Conservation (phyloP, 257 asterid species). For the Verbascum thapsus region DNA sequence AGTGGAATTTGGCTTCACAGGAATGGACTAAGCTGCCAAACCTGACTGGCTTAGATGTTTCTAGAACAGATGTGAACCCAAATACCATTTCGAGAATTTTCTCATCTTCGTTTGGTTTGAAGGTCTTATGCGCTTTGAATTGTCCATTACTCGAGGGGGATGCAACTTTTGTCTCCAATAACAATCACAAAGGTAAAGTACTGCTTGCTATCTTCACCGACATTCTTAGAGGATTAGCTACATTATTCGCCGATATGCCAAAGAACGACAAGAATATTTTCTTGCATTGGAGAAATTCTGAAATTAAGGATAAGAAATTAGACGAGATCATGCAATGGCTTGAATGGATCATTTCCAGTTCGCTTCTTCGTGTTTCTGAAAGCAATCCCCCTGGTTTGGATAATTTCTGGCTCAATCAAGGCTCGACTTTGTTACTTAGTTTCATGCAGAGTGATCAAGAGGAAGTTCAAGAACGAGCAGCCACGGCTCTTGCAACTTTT, state of each 20-base stretch:
- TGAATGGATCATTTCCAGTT: slow-evolving; percentile 65
- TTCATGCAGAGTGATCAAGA: slow-evolving; percentile 73
- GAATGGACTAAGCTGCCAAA: slow-evolving; percentile 58
- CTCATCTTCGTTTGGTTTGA: slow-evolving; percentile 51
- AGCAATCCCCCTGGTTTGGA: slow-evolving; percentile 63
- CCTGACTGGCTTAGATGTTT: slow-evolving; percentile 63
- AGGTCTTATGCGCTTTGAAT: slow-evolving; percentile 59
- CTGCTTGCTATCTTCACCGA: slow-evolving; percentile 55
- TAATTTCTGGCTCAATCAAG: slow-evolving; percentile 82
- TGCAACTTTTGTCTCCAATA: slow-evolving; percentile 45
- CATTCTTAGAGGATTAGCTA: slow-evolving; percentile 55
- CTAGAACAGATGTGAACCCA: slow-evolving; percentile 60
- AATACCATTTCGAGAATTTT: slow-evolving; percentile 47
- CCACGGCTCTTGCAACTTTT: slow-evolving; percentile 78
- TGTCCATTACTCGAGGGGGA: slow-evolving; percentile 57
- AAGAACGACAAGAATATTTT: slow-evolving; percentile 45
- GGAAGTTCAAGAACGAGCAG: slow-evolving; percentile 93
- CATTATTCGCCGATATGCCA: slow-evolving; percentile 47
- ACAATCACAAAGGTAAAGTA: slow-evolving; percentile 57
- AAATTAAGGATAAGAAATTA: slow-evolving; percentile 39
- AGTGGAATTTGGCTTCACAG: slow-evolving; percentile 54
- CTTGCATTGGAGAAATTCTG: slow-evolving; percentile 48
- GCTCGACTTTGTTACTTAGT: slow-evolving; percentile 64
- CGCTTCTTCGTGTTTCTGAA: slow-evolving; percentile 68
- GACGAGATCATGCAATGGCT: slow-evolving; percentile 61